Evolutionary conservation across 148 eudicot species (phyloP).

Genomic region (Heliosperma pusillum): DNA sequence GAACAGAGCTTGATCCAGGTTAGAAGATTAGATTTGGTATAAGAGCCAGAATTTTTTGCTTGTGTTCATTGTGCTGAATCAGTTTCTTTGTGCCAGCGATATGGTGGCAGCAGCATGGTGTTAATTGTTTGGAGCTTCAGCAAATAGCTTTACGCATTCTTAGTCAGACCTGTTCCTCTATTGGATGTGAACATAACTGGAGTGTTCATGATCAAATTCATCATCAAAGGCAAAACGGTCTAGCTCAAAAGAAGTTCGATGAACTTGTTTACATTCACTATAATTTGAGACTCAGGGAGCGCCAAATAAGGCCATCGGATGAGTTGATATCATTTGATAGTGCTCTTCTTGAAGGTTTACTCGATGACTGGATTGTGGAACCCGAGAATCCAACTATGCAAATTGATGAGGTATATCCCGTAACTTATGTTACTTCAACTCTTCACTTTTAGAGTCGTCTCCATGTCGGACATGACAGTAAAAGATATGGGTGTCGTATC

Average conservation of each 20-base stretch:
- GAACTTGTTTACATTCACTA: constrained; percentile 73
- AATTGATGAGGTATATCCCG: constrained; percentile 67
- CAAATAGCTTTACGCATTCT: constrained; percentile 76
- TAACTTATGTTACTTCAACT: neutral
- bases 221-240: constrained; percentile 46
- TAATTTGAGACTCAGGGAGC: constrained; percentile 84
- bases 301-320: constrained; percentile 51
- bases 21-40: constrained; percentile 1
- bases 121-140: constrained; percentile 86
- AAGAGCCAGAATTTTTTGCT: neutral
- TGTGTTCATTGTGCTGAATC: constrained; percentile 14
- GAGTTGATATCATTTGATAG: constrained; percentile 51
- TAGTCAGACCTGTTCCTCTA: constrained; percentile 86
- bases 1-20: constrained; percentile 98
- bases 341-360: constrained; percentile 65
- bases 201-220: constrained; percentile 69
- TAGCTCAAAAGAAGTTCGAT: constrained; percentile 66
- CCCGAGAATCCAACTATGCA: constrained; percentile 49
- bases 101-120: constrained; percentile 99
- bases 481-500: too few relatives aligned
- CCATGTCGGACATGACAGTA: too few relatives aligned
- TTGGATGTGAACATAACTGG: constrained; percentile 87
- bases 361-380: constrained; percentile 78
- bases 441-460: too few relatives aligned
- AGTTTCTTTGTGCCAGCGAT: constrained; percentile 55